Conservation (phyloP, 2,329 filamentous ascomycete species). For the Colletotrichum sp. region DNA sequence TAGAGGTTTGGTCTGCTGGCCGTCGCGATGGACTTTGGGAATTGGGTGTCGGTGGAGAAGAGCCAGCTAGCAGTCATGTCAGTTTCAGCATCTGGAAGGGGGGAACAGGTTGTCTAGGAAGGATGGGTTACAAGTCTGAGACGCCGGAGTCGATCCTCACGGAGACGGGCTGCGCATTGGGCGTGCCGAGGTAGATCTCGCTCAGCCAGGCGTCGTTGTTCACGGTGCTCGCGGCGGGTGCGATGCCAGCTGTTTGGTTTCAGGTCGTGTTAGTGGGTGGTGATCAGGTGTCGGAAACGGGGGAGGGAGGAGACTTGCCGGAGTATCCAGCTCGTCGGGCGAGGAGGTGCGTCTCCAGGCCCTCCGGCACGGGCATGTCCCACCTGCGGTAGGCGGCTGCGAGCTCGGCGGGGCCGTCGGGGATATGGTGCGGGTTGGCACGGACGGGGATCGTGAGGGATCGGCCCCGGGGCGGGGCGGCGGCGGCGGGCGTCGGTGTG, state of each 20-base stretch:
- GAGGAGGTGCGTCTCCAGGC: neutral
- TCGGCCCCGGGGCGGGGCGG: neutral
- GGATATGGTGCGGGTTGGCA: constrained; percentile 1
- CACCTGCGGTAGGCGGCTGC: constrained; percentile 10
- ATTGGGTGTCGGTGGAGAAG: constrained; percentile 36
- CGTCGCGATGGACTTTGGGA: neutral
- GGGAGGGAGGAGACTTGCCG: neutral
- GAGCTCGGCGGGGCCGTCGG: constrained; percentile 10
- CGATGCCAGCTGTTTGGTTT: neutral
- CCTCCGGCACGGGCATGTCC: constrained; percentile 9
- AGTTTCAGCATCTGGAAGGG: neutral
- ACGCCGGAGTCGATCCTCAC: constrained; percentile 13
- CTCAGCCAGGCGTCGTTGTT: constrained; percentile 11
- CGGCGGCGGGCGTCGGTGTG: neutral
- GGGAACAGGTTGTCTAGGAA: neutral
- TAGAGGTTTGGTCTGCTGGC: constrained; percentile 52
- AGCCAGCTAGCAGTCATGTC: neutral
- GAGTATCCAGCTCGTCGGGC: constrained; percentile 4
- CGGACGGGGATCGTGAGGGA: constrained; percentile 2
- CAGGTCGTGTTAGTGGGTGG: neutral
- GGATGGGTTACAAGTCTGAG: constrained; percentile 5
- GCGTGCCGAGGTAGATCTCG: constrained; percentile 3
- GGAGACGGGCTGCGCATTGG: neutral
- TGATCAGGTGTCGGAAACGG: neutral
- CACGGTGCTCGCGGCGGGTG: neutral